Conservation (phyloP, 352 stramenopile genomes). For the Globisporangium rhizosaccharum region DNA sequence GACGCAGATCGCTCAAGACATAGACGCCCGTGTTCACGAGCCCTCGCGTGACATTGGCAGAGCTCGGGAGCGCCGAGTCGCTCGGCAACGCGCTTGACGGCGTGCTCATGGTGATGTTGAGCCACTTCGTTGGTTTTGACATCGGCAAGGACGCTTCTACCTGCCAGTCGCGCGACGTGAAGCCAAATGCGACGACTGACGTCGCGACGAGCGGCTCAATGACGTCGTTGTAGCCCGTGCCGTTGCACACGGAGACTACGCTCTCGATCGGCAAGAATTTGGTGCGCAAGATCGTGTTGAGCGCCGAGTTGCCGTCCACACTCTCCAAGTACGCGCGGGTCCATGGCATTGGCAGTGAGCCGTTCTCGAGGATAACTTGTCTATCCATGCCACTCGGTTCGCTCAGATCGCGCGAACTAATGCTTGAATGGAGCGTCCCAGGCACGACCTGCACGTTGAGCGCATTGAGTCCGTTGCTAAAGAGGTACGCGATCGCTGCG, state of each 20-base stretch:
- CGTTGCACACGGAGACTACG: background rate
- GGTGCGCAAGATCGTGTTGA: constrained; percentile 16
- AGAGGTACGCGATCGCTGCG: constrained; percentile 1
- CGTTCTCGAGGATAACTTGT: background rate
- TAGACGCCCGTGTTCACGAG: constrained; percentile 3
- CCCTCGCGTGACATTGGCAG: background rate
- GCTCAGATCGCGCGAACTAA: background rate
- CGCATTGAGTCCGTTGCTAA: constrained; percentile 12
- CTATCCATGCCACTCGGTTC: background rate
- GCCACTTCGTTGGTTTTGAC: background rate
- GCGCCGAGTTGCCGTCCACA: background rate
- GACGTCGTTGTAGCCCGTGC: background rate
- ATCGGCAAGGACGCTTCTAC: background rate
- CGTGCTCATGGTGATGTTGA: constrained; percentile 7
- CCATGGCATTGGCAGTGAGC: background rate
- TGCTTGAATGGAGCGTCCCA: background rate
- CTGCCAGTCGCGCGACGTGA: constrained; percentile 12
- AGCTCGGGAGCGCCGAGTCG: constrained; percentile 10
- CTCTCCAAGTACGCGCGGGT: background rate
- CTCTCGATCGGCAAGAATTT: background rate
- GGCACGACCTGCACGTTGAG: background rate
- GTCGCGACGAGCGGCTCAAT: background rate
- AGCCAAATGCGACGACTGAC: constrained; percentile 11
- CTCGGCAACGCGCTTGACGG: background rate
- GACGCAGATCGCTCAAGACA: background rate